Evolutionary conservation across 768 basidiomycete genomes (phyloP).

Genomic region (Boletus rufocinnamomeus): DNA sequence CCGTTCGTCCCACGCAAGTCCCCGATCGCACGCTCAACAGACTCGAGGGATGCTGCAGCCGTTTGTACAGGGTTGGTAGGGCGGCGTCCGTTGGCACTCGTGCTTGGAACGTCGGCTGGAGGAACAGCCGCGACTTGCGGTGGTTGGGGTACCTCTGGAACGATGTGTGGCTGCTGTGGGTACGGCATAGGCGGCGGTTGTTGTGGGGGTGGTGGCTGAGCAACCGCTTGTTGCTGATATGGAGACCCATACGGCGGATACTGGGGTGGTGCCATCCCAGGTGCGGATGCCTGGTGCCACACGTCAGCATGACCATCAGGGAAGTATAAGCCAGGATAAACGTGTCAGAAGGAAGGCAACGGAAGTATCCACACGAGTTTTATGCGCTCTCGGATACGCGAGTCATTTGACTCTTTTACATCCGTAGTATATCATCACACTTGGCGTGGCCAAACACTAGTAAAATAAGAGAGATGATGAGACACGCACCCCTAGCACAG

Average conservation of each 20-base stretch:
- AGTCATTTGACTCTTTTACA: constrained; percentile 42
- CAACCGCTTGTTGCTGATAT: constrained; percentile 34
- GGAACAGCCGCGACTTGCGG: constrained; percentile 23
- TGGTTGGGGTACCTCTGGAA: constrained; percentile 29
- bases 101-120: constrained; percentile 27
- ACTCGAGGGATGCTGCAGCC: constrained; percentile 74
- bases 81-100: constrained; percentile 33
- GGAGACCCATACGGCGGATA: constrained; percentile 33
- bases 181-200: constrained; percentile 32
- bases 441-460: constrained; percentile 7
- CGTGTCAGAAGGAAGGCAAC: constrained; percentile 62
- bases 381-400: constrained; percentile 47
- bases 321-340: not conserved
- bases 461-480: not conserved
- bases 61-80: constrained; percentile 59
- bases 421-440: constrained; percentile 48
- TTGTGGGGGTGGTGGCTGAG: constrained; percentile 34
- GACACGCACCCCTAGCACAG: constrained; percentile 72
- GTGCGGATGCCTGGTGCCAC: constrained; percentile 49
- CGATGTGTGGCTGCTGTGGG: constrained; percentile 29
- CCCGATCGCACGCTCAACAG: constrained; percentile 58
- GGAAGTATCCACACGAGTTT: constrained; percentile 51
- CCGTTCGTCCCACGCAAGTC: constrained; percentile 46
- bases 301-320: constrained; percentile 12
- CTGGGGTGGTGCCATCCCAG: constrained; percentile 36